phyloP scores from a whole-genome alignment of 305 asterid species.

The Rubia balearica region DNA sequence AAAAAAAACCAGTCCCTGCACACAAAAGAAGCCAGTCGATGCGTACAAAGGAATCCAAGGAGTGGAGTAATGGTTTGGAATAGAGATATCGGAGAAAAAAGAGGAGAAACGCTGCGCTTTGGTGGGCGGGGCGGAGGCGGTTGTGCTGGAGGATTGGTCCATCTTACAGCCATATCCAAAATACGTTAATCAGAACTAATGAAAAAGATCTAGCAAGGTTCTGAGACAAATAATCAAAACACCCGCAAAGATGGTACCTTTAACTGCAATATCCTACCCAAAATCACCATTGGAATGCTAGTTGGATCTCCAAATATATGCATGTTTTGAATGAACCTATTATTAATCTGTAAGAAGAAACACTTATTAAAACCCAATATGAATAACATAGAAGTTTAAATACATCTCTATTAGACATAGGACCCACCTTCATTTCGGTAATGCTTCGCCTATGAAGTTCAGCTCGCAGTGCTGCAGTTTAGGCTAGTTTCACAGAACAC shows the following conservation, averaged over 20 bases:
- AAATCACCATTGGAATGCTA: constrained; percentile 72
- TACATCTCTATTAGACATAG: constrained; percentile 10
- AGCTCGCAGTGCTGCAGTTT: constrained; percentile 80
- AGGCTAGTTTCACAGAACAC: constrained; percentile 60
- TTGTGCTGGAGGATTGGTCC: constrained; percentile 47
- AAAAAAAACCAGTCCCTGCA: too few relatives aligned
- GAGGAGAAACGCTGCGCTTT: too few relatives aligned
- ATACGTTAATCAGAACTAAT: too few relatives aligned
- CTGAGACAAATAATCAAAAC: too few relatives aligned
- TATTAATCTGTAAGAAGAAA: constrained; percentile 73
- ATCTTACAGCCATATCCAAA: too few relatives aligned
- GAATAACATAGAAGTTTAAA: constrained; percentile 10
- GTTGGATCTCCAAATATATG: constrained; percentile 95
- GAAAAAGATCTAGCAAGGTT: too few relatives aligned
- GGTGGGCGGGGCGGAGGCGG: constrained; percentile 37
- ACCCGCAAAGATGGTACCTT: too few relatives aligned
- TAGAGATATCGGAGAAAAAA: too few relatives aligned
- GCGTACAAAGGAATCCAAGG: too few relatives aligned
- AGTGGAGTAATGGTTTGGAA: too few relatives aligned
- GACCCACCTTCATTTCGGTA: constrained; percentile 95
- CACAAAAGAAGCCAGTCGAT: too few relatives aligned
- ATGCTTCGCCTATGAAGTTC: constrained; percentile 96
- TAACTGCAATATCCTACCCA: too few relatives aligned
- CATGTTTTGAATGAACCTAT: constrained; percentile 85
- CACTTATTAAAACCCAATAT: constrained; percentile 21